Percentiles rank a stretch among this genome's conserved stretches.
Evolutionary conservation across 2,329 filamentous ascomycete genomes (phyloP).

Genomic region (Rhynchosporium agropyri): DNA sequence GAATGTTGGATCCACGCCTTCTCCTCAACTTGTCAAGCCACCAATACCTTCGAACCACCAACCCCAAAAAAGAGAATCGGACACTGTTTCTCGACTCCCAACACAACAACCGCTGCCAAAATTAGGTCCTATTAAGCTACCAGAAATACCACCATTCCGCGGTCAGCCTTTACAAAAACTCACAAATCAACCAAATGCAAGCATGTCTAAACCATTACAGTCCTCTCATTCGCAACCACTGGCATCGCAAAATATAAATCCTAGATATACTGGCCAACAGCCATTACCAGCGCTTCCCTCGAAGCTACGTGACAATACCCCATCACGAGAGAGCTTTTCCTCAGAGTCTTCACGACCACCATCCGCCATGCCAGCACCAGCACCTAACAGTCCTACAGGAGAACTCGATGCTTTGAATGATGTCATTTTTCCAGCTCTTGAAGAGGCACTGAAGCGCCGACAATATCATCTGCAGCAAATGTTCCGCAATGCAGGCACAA

Average conservation of each 20-base stretch:
- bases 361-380: slow-evolving; percentile 58
- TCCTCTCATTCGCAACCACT: slow-evolving; percentile 29
- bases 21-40: slow-evolving; percentile 36
- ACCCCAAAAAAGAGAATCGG: slow-evolving; percentile 28
- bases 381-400: slow-evolving; percentile 60
- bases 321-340: slow-evolving; percentile 38
- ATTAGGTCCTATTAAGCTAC: slow-evolving; percentile 42
- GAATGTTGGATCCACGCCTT: slow-evolving; percentile 47
- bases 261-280: slow-evolving; percentile 37
- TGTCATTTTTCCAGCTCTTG: slow-evolving; percentile 89
- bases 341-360: slow-evolving; percentile 43
- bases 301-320: slow-evolving; percentile 40
- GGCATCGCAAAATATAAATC: slow-evolving; percentile 38
- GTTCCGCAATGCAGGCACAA: slow-evolving; percentile 44
- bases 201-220: slow-evolving; percentile 37
- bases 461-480: slow-evolving; percentile 56
- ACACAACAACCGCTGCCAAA: slow-evolving; percentile 44
- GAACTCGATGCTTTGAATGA: slow-evolving; percentile 86
- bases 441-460: slow-evolving; percentile 85
- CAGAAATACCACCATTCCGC: slow-evolving; percentile 44
- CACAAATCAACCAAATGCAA: slow-evolving; percentile 38
- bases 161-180: slow-evolving; percentile 39
- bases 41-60: slow-evolving; percentile 33
- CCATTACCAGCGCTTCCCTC: slow-evolving; percentile 41
- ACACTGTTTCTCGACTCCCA: slow-evolving; percentile 34